Conservation (phyloP, 257 asterid genomes). For the Agastache rugosa region DNA sequence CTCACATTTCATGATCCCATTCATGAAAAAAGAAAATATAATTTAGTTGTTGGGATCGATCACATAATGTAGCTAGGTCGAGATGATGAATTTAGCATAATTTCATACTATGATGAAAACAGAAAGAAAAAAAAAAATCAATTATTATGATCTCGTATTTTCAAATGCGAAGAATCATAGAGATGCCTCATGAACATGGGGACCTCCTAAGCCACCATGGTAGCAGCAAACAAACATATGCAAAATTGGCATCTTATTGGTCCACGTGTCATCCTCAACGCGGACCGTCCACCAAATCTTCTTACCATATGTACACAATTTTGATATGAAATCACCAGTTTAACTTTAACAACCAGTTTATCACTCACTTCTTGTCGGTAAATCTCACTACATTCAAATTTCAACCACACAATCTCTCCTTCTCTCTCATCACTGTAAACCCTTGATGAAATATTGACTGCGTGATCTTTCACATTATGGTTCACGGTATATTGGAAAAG, state of each 20-base stretch:
- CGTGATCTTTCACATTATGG: constrained; percentile 45
- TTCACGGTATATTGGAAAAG: constrained; percentile 46
- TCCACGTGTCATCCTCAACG: constrained; percentile 51
- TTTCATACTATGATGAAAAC: background rate
- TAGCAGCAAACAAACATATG: background rate
- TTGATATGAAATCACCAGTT: constrained; percentile 25
- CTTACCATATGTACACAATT: background rate
- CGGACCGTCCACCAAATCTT: constrained; percentile 42
- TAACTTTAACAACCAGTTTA: constrained; percentile 5
- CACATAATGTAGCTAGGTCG: background rate
- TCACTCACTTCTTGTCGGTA: constrained; percentile 53
- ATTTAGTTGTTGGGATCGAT: background rate
- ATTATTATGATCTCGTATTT: too few relatives aligned
- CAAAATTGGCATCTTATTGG: constrained; percentile 25
- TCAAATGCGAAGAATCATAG: background rate
- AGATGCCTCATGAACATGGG: constrained; percentile 21
- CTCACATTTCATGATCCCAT: background rate
- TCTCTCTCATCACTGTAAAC: background rate
- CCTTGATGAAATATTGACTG: constrained; percentile 37
- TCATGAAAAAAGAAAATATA: background rate
- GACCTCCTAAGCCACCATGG: constrained; percentile 4
- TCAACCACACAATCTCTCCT: constrained; percentile 16
- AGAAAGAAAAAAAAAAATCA: background rate
- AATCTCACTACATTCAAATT: constrained; percentile 25
- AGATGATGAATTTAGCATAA: background rate